Base-by-base conservation (phyloP, 768 basidiomycete genomes). In the Floccularia luteovirens region DNA sequence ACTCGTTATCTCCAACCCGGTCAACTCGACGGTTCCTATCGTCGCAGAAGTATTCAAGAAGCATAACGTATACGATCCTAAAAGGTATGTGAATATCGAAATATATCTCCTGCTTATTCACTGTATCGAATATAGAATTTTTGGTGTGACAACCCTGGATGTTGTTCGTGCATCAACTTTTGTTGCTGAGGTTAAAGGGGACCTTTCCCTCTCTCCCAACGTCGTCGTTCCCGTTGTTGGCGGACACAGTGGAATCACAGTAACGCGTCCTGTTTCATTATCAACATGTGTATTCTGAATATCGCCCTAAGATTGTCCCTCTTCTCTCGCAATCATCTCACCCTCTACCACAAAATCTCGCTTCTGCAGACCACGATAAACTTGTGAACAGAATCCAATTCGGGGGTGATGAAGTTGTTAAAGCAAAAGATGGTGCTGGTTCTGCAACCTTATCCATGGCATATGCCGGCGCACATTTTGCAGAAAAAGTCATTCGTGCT, bases 21-120 rank as follows among this genome's bases (percentile, higher is more conserved):
- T 99, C 58, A 98, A 99, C 77, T 97, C 94, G 31, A 97, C 96
- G 27, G 94, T 98, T 27, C 96, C 96, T 35, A 90, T 99, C 55
- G 90, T 91, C 33, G 90, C 79, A 12, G 94, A 98, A 63, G 84
- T 94, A 25, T 78, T 93, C 70, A 99, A 94, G 79, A 83, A 90
- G 63, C 76, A 84, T 48, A 82, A 81, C 32, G 85, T 90, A 21
- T 98, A 85, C 58, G 80, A 99, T 61, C 86, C 91, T 47, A 96
- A 87, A 72, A 77, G 78, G 93, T 91, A 58, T 28, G 67, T 49
- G 38, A 16, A 27, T 28, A 32, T 14, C 14, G 27, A 30, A 20
- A n/a, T 16, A 20, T 48, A 39, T 31, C 16, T n/a, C 22, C 21
- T 17, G 38, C 20, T 17, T 25, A 21, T 14, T 35, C 16, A 24